phyloP scores from a whole-genome alignment of 2,329 filamentous ascomycete genomes.

The Hypoxylon sp. region DNA sequence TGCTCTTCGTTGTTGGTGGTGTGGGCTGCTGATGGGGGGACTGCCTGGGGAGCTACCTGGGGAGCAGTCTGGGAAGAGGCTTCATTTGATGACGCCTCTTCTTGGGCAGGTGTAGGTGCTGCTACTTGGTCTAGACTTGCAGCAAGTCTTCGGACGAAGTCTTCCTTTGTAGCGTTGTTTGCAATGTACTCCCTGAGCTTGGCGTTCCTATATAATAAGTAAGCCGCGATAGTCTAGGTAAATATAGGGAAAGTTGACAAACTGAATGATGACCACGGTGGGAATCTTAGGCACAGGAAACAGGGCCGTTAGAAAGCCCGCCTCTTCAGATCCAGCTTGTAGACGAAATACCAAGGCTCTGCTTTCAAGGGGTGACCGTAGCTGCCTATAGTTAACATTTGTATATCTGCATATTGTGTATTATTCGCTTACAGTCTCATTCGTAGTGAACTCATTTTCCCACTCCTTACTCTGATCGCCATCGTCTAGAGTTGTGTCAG shows the following conservation, averaged over 20 bases:
- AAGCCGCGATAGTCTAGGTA: conserved; percentile 8
- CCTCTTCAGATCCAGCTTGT: conserved; percentile 79
- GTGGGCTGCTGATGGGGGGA: neutral
- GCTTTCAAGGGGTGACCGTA: conserved; percentile 66
- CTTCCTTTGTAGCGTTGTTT: conserved; percentile 70
- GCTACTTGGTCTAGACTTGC: conserved; percentile 53
- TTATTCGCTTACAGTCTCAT: conserved; percentile 62
- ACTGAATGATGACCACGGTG: conserved; percentile 82
- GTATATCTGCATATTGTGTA: conserved; percentile 7
- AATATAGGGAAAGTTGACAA: conserved; percentile 45
- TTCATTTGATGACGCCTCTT: conserved; percentile 2
- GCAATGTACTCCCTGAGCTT: conserved; percentile 81
- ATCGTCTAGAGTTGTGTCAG: conserved; percentile 66
- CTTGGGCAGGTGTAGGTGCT: conserved; percentile 11
- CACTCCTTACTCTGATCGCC: conserved; percentile 75
- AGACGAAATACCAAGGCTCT: conserved; percentile 79
- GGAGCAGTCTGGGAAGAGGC: neutral
- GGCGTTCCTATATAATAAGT: conserved; percentile 68
- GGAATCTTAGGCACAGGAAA: conserved; percentile 85
- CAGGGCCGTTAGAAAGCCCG: conserved; percentile 82
- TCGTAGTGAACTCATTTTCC: conserved; percentile 76
- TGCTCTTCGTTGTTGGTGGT: conserved; percentile 7
- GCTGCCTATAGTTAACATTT: conserved; percentile 53
- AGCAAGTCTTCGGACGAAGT: conserved; percentile 70
- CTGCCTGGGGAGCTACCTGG: neutral